Conservation (phyloP, 2,329 filamentous ascomycete species). For the Penicillium sp. region DNA sequence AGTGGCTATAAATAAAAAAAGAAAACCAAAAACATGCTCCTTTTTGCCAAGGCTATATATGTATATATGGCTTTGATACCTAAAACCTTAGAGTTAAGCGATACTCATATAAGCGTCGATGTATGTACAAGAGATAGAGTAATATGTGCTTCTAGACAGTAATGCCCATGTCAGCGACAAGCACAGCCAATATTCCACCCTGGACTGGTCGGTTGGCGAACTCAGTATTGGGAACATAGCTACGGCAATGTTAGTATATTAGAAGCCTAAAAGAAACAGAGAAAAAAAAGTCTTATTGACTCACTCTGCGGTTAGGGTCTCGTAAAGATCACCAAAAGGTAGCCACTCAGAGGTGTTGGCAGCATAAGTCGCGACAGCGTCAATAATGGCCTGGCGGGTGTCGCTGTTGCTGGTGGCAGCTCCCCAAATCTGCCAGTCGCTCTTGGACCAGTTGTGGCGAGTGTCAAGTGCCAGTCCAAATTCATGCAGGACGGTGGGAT, state of each 20-base stretch:
- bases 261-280: not conserved
- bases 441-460: conserved; percentile 47
- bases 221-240: not conserved
- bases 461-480: conserved; percentile 54
- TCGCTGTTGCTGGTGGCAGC: conserved; percentile 1
- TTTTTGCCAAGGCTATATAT: too few species aligned
- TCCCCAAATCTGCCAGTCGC: conserved; percentile 10
- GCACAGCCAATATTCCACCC: conserved; percentile 4
- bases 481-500: conserved; percentile 45
- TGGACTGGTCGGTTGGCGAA: conserved; percentile 4
- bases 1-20: too few species aligned
- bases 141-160: not conserved
- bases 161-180: conserved; percentile 5
- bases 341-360: conserved; percentile 5
- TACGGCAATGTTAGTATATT: not conserved
- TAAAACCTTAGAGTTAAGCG: too few species aligned
- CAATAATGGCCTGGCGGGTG: conserved; percentile 8
- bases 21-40: too few species aligned
- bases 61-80: too few species aligned
- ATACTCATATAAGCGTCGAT: not conserved
- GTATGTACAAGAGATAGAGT: not conserved
- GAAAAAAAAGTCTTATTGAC: not conserved
- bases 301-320: conserved; percentile 4
- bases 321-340: conserved; percentile 5
- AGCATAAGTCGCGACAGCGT: conserved; percentile 1